phyloP scores from a whole-genome alignment of 2,329 filamentous ascomycete species.

The Epichloe scottii region DNA sequence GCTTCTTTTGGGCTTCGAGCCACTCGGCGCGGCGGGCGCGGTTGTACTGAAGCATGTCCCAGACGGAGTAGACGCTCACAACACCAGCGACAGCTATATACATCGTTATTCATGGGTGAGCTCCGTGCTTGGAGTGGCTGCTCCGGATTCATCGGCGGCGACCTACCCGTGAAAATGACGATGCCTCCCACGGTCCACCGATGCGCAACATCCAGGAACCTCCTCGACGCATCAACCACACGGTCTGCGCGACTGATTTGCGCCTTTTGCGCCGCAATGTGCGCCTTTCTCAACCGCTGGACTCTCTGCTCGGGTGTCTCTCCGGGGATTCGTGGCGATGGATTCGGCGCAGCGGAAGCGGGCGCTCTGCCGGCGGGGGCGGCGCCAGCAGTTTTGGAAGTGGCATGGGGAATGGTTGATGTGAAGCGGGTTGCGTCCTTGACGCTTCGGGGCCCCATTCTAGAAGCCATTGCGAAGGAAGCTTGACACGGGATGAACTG shows the following conservation, averaged over 20 bases:
- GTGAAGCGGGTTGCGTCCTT: slow-evolving; percentile 66
- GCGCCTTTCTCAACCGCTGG: slow-evolving; percentile 52
- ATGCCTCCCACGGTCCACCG: slow-evolving; percentile 41
- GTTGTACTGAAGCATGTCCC: slow-evolving; percentile 50
- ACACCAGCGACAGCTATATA: slow-evolving; percentile 38
- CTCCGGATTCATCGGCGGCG: neutral
- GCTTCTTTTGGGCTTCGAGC: slow-evolving; percentile 39
- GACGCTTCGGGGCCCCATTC: slow-evolving; percentile 51
- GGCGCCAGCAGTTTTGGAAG: slow-evolving; percentile 40
- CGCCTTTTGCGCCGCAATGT: slow-evolving; percentile 51
- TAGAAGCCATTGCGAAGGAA: slow-evolving; percentile 24
- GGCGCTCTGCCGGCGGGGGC: slow-evolving; percentile 19
- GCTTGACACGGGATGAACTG: neutral
- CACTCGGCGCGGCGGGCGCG: slow-evolving; percentile 47
- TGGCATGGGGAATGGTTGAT: slow-evolving; percentile 46
- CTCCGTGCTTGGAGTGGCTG: too few relatives aligned
- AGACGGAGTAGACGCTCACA: slow-evolving; percentile 45
- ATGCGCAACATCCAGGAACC: slow-evolving; percentile 43
- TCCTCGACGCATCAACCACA: slow-evolving; percentile 33
- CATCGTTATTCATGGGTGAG: too few relatives aligned
- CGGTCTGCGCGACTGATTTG: slow-evolving; percentile 40
- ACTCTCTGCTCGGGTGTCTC: slow-evolving; percentile 62
- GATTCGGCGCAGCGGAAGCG: slow-evolving; percentile 12
- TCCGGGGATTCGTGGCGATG: slow-evolving; percentile 21
- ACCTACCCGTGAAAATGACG: slow-evolving; percentile 43